These are phyloP conservation scores for Somion occarium DNA, from an alignment of 1,284 basidiomycete species.

Conservation along the genomic window DNA sequence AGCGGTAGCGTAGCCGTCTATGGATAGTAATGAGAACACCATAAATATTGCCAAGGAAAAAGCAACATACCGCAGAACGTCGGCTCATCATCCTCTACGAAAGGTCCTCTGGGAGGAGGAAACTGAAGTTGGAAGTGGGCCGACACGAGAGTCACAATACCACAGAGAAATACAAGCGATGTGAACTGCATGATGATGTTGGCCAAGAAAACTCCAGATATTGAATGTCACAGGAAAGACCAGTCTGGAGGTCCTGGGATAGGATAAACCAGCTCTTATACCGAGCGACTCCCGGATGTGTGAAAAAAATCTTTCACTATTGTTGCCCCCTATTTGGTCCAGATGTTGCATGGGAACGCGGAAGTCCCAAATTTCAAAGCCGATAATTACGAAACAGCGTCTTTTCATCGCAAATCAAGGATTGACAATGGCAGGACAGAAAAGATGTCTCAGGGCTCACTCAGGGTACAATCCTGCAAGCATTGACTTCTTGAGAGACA, in stretches of 20 bases:
- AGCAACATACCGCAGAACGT: constrained; percentile 46
- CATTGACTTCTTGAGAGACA: no score
- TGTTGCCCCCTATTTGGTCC: neutral
- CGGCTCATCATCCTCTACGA: constrained; percentile 54
- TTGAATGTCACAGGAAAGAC: neutral
- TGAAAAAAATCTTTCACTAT: neutral
- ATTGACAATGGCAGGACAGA: no score
- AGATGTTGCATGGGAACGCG: neutral
- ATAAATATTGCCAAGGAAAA: neutral
- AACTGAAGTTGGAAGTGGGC: constrained; percentile 72
- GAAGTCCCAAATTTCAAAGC: no score
- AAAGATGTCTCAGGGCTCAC: no score
- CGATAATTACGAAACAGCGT: no score
- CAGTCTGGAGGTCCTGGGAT: no score
- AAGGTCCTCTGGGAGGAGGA: constrained; percentile 55
- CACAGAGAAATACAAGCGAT: constrained; percentile 24
- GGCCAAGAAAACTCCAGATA: neutral
- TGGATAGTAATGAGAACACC: neutral
- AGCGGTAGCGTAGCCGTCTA: constrained; percentile 48
- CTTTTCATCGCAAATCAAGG: no score
- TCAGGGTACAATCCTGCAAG: no score
- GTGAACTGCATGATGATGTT: constrained; percentile 29
- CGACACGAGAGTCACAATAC: constrained; percentile 32
- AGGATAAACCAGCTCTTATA: neutral
- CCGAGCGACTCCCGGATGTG: no score